Conservation (phyloP, 1,284 basidiomycete genomes). For the Trichosporon sp. region DNA sequence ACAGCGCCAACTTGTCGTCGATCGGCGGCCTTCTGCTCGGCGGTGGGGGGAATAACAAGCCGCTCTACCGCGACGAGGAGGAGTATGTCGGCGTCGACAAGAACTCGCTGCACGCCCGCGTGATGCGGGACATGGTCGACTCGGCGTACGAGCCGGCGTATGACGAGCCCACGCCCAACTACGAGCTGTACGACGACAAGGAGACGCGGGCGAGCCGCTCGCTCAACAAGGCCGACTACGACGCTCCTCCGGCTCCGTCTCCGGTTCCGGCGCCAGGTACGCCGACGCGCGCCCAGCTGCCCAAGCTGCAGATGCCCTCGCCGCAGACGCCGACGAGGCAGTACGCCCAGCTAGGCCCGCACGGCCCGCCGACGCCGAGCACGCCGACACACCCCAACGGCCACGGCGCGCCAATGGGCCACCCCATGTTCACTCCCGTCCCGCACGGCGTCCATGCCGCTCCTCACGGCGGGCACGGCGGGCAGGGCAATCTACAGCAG, state of each 20-base stretch:
- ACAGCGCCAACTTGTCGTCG: slow-evolving; percentile 11
- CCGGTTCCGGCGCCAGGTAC: neutral
- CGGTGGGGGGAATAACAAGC: neutral
- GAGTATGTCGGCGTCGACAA: neutral
- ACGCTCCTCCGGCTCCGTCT: no score
- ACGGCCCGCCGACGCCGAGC: neutral
- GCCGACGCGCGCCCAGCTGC: neutral
- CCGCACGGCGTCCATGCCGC: neutral
- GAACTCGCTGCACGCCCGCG: slow-evolving; percentile 1
- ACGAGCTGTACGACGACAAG: neutral
- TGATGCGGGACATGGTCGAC: slow-evolving; percentile 1
- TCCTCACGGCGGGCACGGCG: no score
- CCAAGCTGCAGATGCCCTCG: neutral
- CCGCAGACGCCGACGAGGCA: neutral
- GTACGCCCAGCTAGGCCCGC: neutral
- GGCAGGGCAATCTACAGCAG: neutral
- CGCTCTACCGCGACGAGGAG: neutral
- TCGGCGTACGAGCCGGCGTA: slow-evolving; percentile 1
- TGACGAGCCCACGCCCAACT: slow-evolving; percentile 1
- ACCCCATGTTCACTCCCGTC: neutral
- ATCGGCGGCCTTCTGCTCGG: slow-evolving; percentile 19
- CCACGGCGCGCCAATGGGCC: neutral
- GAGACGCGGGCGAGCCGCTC: neutral
- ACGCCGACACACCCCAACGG: neutral
- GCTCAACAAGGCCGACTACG: neutral